Conservation (phyloP, 2,329 filamentous ascomycete species). For the Whalleya microplaca region DNA sequence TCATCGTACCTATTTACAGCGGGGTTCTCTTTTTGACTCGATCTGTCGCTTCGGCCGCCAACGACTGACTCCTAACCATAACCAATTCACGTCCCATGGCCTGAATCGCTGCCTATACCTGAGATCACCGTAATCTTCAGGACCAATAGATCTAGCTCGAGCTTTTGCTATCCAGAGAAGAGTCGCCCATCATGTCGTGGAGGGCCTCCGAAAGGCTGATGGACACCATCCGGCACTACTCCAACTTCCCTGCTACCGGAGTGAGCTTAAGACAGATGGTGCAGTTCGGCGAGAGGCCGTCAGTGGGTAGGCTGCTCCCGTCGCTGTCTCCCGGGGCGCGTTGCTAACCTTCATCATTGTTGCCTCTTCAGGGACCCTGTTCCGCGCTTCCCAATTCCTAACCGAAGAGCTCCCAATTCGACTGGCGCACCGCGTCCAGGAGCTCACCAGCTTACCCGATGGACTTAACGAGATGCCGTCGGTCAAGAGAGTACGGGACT, state of each 20-base stretch:
- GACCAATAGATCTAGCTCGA: constrained; percentile 6
- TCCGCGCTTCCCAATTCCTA: constrained; percentile 96
- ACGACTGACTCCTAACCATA: constrained; percentile 1
- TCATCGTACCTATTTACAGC: constrained; percentile 27
- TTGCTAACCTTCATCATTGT: constrained; percentile 12
- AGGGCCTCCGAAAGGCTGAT: constrained; percentile 88
- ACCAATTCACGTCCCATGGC: constrained; percentile 23
- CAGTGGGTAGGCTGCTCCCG: constrained; percentile 67
- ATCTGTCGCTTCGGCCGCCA: constrained; percentile 21
- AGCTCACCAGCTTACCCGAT: constrained; percentile 89
- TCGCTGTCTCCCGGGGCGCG: constrained; percentile 10
- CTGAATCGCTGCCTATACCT: constrained; percentile 14
- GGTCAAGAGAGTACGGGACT: constrained; percentile 91
- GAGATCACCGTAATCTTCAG: constrained; percentile 25
- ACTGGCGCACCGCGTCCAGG: constrained; percentile 92
- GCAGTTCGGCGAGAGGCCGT: constrained; percentile 94
- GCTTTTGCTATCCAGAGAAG: constrained; percentile 23
- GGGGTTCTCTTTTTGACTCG: constrained; percentile 24
- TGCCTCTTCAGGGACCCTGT: constrained; percentile 74
- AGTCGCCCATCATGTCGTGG: constrained; percentile 77
- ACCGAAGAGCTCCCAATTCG: constrained; percentile 98
- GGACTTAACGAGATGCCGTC: constrained; percentile 98
- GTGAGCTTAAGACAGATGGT: constrained; percentile 98
- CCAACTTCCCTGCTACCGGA: constrained; percentile 94
- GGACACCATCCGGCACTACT: constrained; percentile 97